phyloP scores from a whole-genome alignment of 805 yeast genomes.

The Teunomyces tritomae region DNA sequence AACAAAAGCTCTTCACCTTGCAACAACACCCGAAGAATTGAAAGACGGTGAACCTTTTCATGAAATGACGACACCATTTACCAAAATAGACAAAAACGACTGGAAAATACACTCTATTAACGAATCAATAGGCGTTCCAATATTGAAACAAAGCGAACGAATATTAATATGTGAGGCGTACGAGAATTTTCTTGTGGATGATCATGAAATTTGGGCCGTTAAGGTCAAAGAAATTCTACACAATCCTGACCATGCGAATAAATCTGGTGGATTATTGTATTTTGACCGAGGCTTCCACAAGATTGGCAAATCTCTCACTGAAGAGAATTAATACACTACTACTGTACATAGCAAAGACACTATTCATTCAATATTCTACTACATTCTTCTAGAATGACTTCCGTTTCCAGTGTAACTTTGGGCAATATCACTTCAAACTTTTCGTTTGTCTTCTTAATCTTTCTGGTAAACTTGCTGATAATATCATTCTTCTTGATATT shows the following conservation, averaged over 20 bases:
- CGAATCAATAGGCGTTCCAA: constrained; percentile 45
- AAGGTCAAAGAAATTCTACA: constrained; percentile 58
- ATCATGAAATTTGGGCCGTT: constrained; percentile 91
- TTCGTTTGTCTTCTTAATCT: constrained; percentile 27
- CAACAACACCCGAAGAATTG: constrained; percentile 19
- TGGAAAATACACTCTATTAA: constrained; percentile 27
- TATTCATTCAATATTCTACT: constrained; percentile 7
- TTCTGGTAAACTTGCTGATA: constrained; percentile 18
- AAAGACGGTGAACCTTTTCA: constrained; percentile 38
- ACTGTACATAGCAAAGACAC: constrained; percentile 2
- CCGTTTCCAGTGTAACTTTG: constrained; percentile 18
- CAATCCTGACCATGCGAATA: constrained; percentile 11
- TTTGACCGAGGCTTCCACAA: constrained; percentile 61
- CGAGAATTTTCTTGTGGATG: constrained; percentile 59
- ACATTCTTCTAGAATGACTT: constrained; percentile 9
- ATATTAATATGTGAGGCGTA: constrained; percentile 60
- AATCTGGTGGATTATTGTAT: constrained; percentile 64
- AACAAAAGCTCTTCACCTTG: constrained; percentile 20
- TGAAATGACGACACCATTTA: constrained; percentile 57
- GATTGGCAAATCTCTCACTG: constrained; percentile 30
- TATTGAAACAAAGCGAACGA: constrained; percentile 55
- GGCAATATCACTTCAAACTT: constrained; percentile 36
- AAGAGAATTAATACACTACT: neutral
- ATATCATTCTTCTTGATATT: constrained; percentile 25
- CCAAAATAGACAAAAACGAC: constrained; percentile 21